Percentiles rank a stretch among this genome's conserved stretches.
Evolutionary conservation across 2,329 filamentous ascomycete genomes (phyloP).

Genomic region (Alternaria hordeiaustralica): DNA sequence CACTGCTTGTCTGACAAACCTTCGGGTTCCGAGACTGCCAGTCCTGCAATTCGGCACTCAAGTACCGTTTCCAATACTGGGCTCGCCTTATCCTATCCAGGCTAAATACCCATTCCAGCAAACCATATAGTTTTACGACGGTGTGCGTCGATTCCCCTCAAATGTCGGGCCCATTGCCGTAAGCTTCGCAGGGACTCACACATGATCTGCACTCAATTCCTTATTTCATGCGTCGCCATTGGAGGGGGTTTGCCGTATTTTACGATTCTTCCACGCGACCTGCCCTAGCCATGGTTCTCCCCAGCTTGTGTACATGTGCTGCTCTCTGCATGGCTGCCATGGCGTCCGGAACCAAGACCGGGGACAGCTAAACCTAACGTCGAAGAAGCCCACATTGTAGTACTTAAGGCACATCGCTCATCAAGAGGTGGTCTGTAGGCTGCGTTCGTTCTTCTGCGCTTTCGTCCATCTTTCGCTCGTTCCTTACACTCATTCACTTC

Average conservation of each 20-base stretch:
- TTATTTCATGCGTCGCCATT: background rate
- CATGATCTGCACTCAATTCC: background rate
- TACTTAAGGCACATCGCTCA: background rate
- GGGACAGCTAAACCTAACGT: background rate
- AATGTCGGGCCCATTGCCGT: background rate
- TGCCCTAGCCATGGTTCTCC: background rate
- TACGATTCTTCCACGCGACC: background rate
- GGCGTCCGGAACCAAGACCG: background rate
- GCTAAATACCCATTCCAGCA: constrained; percentile 6
- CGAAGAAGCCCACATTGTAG: background rate
- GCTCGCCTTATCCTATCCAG: background rate
- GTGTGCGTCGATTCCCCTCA: constrained; percentile 6
- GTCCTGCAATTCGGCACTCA: background rate
- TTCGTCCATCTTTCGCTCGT: background rate
- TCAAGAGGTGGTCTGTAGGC: background rate
- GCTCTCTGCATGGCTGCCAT: background rate
- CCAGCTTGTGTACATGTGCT: background rate
- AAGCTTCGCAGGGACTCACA: background rate
- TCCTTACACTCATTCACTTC: background rate
- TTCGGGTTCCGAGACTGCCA: background rate
- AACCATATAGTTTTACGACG: background rate
- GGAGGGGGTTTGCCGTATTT: background rate
- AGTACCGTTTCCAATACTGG: background rate
- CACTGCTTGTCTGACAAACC: background rate
- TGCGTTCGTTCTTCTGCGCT: background rate